Percentiles rank a stretch among this genome's conserved stretches.
phyloP scores from a whole-genome alignment of 2,329 filamentous ascomycete genomes.

The Endocalyx cinctus region DNA sequence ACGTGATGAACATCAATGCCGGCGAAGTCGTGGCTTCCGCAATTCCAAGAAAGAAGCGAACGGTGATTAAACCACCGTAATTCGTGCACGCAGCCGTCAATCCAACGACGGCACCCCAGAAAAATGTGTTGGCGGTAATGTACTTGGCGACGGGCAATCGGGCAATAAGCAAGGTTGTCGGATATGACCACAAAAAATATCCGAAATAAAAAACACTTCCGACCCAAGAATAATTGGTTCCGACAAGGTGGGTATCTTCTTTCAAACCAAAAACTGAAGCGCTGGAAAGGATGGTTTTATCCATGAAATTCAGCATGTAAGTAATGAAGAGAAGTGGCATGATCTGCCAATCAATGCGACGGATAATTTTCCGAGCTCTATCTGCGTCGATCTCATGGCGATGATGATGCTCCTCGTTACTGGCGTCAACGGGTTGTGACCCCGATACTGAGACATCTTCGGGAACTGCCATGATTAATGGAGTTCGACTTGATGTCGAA shows the following conservation, averaged over 20 bases:
- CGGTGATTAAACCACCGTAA: conserved; percentile 44
- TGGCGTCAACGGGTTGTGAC: too few relatives aligned
- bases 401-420: too few relatives aligned
- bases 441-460: too few relatives aligned
- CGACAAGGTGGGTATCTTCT: conserved; percentile 39
- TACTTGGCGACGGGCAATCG: conserved; percentile 44
- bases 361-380: conserved; percentile 33
- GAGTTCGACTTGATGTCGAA: too few relatives aligned
- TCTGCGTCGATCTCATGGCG: conserved; percentile 5
- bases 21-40: conserved; percentile 52
- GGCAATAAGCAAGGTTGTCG: conserved; percentile 43
- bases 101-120: conserved; percentile 46
- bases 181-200: conserved; percentile 47
- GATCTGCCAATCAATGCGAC: conserved; percentile 52
- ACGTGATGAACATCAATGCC: conserved; percentile 51
- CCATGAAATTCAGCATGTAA: conserved; percentile 58
- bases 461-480: too few relatives aligned
- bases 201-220: conserved; percentile 43
- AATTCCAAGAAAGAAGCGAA: conserved; percentile 50
- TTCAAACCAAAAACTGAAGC: conserved; percentile 53
- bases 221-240: conserved; percentile 41
- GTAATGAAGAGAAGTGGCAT: conserved; percentile 54
- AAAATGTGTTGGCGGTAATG: conserved; percentile 40
- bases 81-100: conserved; percentile 41
- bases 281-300: conserved; percentile 53